Percentiles rank a stretch among this genome's conserved stretches.
phyloP scores from a whole-genome alignment of 2,329 filamentous ascomycete genomes.

The Colletotrichum ledebouriae region DNA sequence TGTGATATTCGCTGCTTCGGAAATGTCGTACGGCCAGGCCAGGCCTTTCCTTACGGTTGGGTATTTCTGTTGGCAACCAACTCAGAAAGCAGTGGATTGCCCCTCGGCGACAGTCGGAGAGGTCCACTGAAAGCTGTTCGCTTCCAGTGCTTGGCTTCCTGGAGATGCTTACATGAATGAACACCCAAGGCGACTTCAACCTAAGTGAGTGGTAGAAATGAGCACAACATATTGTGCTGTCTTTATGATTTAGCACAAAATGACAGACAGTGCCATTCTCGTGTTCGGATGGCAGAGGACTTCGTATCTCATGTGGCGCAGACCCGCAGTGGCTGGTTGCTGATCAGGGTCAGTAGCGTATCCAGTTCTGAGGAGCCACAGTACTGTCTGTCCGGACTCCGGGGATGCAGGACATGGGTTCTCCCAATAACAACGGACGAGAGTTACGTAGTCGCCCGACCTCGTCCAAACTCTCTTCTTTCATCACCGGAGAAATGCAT shows the following conservation, averaged over 20 bases:
- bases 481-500: constrained; percentile 26
- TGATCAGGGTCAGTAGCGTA: too few relatives aligned
- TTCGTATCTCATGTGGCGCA: constrained; percentile 30
- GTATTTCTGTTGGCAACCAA: too few relatives aligned
- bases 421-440: constrained; percentile 27
- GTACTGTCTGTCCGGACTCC: constrained; percentile 15
- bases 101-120: background rate
- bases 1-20: too few relatives aligned
- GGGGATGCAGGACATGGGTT: constrained; percentile 4
- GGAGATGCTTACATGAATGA: constrained; percentile 1
- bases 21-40: too few relatives aligned
- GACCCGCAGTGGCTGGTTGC: constrained; percentile 1
- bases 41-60: too few relatives aligned
- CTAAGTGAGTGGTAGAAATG: background rate
- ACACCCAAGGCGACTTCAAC: background rate
- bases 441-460: constrained; percentile 29
- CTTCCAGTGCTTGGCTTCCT: constrained; percentile 3
- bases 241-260: background rate
- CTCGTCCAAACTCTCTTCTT: constrained; percentile 34
- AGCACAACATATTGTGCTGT: background rate
- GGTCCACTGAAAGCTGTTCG: constrained; percentile 14
- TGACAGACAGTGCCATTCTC: background rate
- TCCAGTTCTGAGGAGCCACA: too few relatives aligned
- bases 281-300: background rate
- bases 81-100: too few relatives aligned